Conservation (phyloP, 129 eudicot species). For the Centrapalus pauciflorus region DNA sequence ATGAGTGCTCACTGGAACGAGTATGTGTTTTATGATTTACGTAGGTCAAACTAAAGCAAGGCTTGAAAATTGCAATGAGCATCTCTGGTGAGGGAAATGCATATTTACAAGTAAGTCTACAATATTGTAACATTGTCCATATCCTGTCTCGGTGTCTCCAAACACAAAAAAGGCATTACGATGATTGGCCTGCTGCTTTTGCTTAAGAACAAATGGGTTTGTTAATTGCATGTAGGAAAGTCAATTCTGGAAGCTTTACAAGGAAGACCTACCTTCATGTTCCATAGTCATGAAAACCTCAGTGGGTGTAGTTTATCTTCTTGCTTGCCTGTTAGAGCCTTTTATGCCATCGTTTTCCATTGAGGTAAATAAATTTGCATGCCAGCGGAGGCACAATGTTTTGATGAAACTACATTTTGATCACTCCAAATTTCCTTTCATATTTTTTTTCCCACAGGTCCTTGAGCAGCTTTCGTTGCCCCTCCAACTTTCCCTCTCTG, state of each 20-base stretch:
- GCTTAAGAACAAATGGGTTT: neutral
- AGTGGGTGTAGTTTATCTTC: constrained; percentile 72
- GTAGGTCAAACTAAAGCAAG: constrained; percentile 80
- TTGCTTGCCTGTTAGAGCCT: constrained; percentile 78
- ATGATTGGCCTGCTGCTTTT: neutral
- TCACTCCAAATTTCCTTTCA: neutral
- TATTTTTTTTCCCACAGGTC: constrained; percentile 43
- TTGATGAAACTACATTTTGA: neutral
- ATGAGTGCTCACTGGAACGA: neutral
- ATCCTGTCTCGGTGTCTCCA: neutral
- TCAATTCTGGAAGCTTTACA: constrained; percentile 89
- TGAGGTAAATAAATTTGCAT: constrained; percentile 39
- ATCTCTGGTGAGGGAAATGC: constrained; percentile 80
- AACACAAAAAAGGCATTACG: neutral
- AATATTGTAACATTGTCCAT: neutral
- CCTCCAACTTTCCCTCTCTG: constrained; percentile 49
- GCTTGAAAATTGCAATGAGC: constrained; percentile 66
- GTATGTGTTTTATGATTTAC: constrained; percentile 1
- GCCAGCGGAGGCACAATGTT: neutral
- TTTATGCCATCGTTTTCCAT: constrained; percentile 79
- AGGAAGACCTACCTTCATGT: constrained; percentile 60
- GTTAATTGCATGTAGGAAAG: constrained; percentile 49
- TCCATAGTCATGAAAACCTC: constrained; percentile 74
- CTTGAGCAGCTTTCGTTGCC: constrained; percentile 76
- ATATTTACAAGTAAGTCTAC: constrained; percentile 60